Evolutionary conservation across 2,329 filamentous ascomycete genomes (phyloP).

Genomic region (Xylaria sp.): DNA sequence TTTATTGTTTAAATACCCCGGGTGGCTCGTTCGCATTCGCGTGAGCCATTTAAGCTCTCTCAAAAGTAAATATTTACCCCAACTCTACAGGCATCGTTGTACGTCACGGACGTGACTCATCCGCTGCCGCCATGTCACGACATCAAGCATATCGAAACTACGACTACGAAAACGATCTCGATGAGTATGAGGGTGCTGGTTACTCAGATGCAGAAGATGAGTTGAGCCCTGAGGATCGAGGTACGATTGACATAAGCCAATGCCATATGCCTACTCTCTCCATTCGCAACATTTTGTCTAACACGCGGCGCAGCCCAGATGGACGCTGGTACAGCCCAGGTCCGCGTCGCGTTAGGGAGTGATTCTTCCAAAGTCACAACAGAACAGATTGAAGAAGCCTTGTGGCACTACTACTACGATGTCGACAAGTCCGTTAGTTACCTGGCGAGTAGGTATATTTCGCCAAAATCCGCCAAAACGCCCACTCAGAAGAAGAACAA

Average conservation of each 20-base stretch:
- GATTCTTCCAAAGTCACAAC: slow-evolving; percentile 67
- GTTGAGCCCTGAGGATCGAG: slow-evolving; percentile 52
- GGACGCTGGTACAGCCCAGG: slow-evolving; percentile 72
- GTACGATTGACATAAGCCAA: slow-evolving; percentile 32
- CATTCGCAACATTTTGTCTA: slow-evolving; percentile 16
- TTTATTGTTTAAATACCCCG: background rate
- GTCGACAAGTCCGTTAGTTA: slow-evolving; percentile 86
- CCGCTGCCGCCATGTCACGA: slow-evolving; percentile 55
- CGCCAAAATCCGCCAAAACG: slow-evolving; percentile 56
- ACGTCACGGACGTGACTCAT: background rate
- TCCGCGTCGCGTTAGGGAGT: slow-evolving; percentile 72
- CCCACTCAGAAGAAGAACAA: slow-evolving; percentile 56
- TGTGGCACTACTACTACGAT: slow-evolving; percentile 98
- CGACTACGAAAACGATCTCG: slow-evolving; percentile 63
- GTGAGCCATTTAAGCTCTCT: background rate
- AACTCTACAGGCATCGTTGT: background rate
- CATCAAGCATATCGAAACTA: slow-evolving; percentile 61
- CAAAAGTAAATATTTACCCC: background rate
- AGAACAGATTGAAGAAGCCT: slow-evolving; percentile 82
- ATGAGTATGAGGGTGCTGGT: slow-evolving; percentile 61
- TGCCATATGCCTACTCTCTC: background rate
- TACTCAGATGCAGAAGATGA: slow-evolving; percentile 59
- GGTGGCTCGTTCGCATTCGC: no score
- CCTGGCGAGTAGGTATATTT: slow-evolving; percentile 73
- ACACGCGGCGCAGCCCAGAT: slow-evolving; percentile 56